Base-by-base conservation (phyloP, 2,329 filamentous ascomycete genomes). In the Pseudopithomyces maydicus region DNA sequence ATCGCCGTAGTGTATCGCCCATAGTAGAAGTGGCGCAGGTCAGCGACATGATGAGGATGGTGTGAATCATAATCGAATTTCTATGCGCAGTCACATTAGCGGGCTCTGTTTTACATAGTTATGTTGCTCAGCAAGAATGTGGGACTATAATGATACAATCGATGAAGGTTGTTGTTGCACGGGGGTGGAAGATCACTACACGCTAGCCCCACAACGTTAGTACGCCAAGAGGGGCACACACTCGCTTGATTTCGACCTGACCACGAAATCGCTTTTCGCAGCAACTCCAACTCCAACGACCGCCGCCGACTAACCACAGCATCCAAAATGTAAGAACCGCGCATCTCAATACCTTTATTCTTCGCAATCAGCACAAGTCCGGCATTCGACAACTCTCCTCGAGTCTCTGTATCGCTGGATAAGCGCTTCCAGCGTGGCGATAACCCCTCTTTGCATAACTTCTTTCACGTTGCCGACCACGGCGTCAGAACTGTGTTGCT, bases 291-390 rank as follows among this genome's bases (percentile, higher is more conserved):
- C 66, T 62, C 63, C 65, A 59, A 67, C 73, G 70, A 75, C 72
- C 68, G 68, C 72, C 68, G 70, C 70, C 72, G 69, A 74, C 71
- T 72, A 39, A 55, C 48, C 70, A 66, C 64, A 63, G 63, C 62
- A 75, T 76, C 72, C 65, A 77, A 76, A 77, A 77, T 77, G 74
- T 77, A 76, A 77, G 74, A 63, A 65, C 49, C 38, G 48, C 69
- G 66, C 64, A 60, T 61, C 58, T 41, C 56, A 49, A 61, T 55
- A 51, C 54, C 53, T 39, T 38, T 55, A 17, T 56, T 52, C 57
- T 48, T 57, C 52, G 58, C 51, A 63, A 51, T 61, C 52, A 59
- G 62, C 63, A 63, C 56, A 59, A 65, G 57, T 52, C 61, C 60
- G 59, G 59, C 49, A 45, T 52, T 56, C 59, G 51, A 49, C 58